These are phyloP conservation scores for Hirsutella thompsonii DNA, from an alignment of 2,329 filamentous ascomycete genomes.

Conservation along the genomic window DNA sequence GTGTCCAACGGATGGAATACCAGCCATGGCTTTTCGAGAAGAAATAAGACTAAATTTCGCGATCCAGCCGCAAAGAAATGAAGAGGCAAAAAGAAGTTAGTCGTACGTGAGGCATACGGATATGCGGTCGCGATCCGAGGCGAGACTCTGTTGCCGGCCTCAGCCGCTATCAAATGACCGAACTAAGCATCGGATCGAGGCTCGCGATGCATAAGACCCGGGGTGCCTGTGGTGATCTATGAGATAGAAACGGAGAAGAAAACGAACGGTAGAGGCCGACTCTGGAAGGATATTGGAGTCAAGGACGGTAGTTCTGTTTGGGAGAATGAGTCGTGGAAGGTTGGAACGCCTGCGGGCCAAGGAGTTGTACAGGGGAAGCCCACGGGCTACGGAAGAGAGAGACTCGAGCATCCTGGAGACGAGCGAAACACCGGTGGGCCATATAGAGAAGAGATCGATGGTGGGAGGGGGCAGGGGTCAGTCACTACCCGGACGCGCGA, in stretches of 20 bases:
- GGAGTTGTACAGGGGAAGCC: not conserved
- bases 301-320: not conserved
- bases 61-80: not conserved
- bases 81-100: not conserved
- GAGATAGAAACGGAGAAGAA: not conserved
- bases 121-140: not conserved
- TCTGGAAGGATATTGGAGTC: not conserved
- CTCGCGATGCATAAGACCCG: not conserved
- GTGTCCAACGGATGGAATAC: not conserved
- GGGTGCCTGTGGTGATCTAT: not conserved
- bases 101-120: not conserved
- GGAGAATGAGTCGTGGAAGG: not conserved
- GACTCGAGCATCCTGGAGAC: not conserved
- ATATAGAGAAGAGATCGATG: constrained; percentile 7
- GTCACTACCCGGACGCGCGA: constrained; percentile 28
- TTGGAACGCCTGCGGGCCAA: not conserved
- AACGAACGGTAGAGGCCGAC: not conserved
- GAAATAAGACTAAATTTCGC: not conserved
- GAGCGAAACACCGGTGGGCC: not conserved
- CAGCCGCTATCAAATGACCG: not conserved
- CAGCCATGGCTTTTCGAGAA: not conserved
- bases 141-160: not conserved
- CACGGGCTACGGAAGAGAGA: not conserved
- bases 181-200: constrained; percentile 1
- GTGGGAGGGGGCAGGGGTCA: constrained; percentile 8